These are phyloP conservation scores for Fusarium sp. DNA, from an alignment of 2,329 filamentous ascomycete genomes.

Conservation along the genomic window DNA sequence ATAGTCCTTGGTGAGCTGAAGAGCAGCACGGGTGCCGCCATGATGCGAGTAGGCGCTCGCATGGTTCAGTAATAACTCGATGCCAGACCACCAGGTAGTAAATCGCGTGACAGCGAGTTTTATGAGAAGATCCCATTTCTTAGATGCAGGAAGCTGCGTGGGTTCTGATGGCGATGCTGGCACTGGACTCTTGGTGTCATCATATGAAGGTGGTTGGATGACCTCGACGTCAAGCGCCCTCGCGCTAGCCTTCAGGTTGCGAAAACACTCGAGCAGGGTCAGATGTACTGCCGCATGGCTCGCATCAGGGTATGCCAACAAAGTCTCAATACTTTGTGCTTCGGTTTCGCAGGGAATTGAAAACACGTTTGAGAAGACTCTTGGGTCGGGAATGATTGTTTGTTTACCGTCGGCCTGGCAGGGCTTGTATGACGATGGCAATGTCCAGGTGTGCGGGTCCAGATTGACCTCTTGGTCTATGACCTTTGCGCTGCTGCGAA, in stretches of 20 bases:
- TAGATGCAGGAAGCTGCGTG: neutral
- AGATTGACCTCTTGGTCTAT: neutral
- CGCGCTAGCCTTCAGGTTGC: conserved; percentile 5
- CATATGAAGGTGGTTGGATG: conserved; percentile 5
- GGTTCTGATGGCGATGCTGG: neutral
- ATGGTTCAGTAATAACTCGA: conserved; percentile 17
- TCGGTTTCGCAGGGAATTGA: neutral
- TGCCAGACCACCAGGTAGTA: conserved; percentile 24
- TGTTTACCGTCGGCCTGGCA: conserved; percentile 2
- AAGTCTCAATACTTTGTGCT: neutral
- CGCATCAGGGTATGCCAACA: conserved; percentile 9
- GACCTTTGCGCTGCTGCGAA: conserved; percentile 1
- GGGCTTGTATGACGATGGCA: conserved; percentile 14
- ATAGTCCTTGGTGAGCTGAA: conserved; percentile 23
- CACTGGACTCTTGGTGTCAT: neutral
- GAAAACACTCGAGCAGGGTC: conserved; percentile 25
- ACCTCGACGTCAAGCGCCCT: conserved; percentile 7
- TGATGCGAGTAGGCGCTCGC: conserved; percentile 14
- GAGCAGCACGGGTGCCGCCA: conserved; percentile 7
- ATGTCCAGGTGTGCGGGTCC: conserved; percentile 22
- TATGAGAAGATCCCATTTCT: conserved; percentile 27
- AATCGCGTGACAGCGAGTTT: conserved; percentile 22
- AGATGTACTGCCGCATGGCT: conserved; percentile 28
- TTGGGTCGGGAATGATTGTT: conserved; percentile 13
- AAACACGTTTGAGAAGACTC: conserved; percentile 13